Conservation (phyloP, 805 yeast genomes). For the Ogataea henricii region DNA sequence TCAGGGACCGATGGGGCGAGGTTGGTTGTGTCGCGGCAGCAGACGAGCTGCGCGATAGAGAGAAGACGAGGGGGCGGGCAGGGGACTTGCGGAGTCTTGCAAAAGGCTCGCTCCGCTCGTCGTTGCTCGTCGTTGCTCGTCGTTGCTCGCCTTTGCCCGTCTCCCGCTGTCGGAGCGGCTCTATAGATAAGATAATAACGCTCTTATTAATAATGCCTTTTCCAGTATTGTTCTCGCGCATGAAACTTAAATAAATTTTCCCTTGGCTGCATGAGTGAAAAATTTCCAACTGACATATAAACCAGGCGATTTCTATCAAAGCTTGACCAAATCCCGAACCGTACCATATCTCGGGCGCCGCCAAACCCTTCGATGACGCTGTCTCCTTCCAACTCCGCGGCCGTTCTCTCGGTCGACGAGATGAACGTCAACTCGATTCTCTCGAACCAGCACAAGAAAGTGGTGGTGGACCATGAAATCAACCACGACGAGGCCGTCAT, state of each 20-base stretch:
- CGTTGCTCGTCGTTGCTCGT: not conserved
- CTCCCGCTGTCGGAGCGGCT: not conserved
- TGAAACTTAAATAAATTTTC: not conserved
- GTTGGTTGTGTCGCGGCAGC: too few species aligned
- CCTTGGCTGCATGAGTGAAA: slow-evolving; percentile 2
- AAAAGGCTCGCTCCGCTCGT: not conserved
- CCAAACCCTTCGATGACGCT: too few species aligned
- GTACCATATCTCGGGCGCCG: too few species aligned
- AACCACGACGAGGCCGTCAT: slow-evolving; percentile 55
- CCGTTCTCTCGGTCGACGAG: slow-evolving; percentile 26
- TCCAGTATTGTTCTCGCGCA: not conserved
- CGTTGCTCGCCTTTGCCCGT: not conserved
- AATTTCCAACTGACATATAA: too few species aligned
- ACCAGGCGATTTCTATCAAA: too few species aligned
- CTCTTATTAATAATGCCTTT: slow-evolving; percentile 4
- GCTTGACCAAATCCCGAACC: too few species aligned
- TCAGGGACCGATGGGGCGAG: too few species aligned
- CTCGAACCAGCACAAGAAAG: slow-evolving; percentile 28
- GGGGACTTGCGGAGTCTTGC: too few species aligned
- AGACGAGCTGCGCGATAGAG: too few species aligned
- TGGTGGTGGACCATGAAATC: slow-evolving; percentile 48
- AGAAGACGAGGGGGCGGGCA: too few species aligned
- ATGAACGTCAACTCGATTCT: slow-evolving; percentile 23
- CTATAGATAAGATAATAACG: slow-evolving; percentile 5
- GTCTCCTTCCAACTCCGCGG: slow-evolving; percentile 17